Percentiles rank a stretch among this genome's conserved stretches.
These are phyloP conservation scores for Pseudisothecium myosuroides DNA, from an alignment of 225 moss, liverwort and hornwort genomes.

Conservation along the genomic window DNA sequence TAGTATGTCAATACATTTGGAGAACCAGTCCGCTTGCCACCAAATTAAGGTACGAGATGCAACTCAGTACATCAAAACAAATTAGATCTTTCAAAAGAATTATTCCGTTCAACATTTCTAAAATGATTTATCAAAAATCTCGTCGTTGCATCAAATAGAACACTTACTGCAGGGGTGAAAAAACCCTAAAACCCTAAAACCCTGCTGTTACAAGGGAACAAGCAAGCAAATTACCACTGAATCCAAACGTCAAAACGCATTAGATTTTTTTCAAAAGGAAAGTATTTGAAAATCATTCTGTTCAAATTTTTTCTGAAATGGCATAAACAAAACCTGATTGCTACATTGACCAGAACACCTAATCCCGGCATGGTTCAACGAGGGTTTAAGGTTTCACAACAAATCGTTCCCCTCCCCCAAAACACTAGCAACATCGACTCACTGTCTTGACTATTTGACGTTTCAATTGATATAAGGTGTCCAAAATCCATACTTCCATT, in stretches of 20 bases:
- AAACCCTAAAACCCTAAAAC: neutral
- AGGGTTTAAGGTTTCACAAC: neutral
- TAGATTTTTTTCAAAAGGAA: neutral
- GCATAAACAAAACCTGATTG: no score
- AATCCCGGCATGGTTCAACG: neutral
- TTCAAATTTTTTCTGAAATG: neutral
- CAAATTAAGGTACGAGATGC: neutral
- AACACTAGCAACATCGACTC: neutral
- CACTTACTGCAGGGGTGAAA: neutral
- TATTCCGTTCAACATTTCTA: neutral
- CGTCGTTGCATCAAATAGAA: neutral
- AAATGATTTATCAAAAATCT: neutral
- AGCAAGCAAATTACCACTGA: neutral
- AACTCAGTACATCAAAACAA: neutral
- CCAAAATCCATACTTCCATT: neutral
- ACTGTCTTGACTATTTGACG: neutral
- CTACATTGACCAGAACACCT: neutral
- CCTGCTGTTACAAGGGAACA: neutral
- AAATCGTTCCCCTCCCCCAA: neutral
- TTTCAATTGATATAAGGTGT: neutral
- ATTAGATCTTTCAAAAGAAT: neutral
- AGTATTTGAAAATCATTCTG: neutral
- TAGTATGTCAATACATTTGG: neutral
- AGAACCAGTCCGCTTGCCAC: neutral
- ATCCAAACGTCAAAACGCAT: neutral